Evolutionary conservation across 2,329 filamentous ascomycete species (phyloP), one percentile per base, ranked within the genome.

Genomic region (Epichloe amarillans): DNA sequence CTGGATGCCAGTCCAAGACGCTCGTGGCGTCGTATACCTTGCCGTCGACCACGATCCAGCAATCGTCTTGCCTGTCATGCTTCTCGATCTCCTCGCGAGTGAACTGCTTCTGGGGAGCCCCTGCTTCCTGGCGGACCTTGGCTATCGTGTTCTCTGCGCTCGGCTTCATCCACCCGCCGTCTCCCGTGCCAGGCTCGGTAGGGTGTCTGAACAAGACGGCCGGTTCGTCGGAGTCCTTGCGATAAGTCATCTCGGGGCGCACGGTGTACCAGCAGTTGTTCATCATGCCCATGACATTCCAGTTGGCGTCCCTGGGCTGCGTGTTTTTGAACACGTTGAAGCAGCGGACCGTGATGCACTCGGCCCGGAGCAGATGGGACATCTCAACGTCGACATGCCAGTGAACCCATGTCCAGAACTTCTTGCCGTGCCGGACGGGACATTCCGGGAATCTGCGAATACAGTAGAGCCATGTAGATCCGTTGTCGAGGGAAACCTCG

Each of bases 221-320:
- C 2, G 66, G 55, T 5, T 58, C 56, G 1, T 64, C 60, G 10
- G 52, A 52, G 5, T 62, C 60, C 2, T 67, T 56, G 15, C 62
- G 59, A n/a, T 65, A 59, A 0, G 61, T 50, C 4, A 71, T 65
- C 37, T 71, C 66, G 0, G 67, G 59, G 44, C 67, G 68, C 14
- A 77, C 68, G 1, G 60, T 53, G 53, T 76, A 76, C 69, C 69
- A 73, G 53, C 68, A 69, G 43, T 76, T 77, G 58, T 77, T 77
- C 73, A 77, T 76, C 72, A 76, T 75, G 7, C 62, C 73, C 68
- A 72, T 67, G 1, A 72, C 63, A 52, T 75, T 76, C 73, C 73
- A 77, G 4, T 59, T 62, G 4, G 66, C 64, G 19, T 66, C 60
- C 52, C 67, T 57, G 1, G 74, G 73, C 53, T 77, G 73, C 1